Percentiles rank a stretch among this genome's conserved stretches.
These are phyloP conservation scores for Leucoagaricus sp. DNA, from an alignment of 1,284 basidiomycete genomes.

Conservation along the genomic window DNA sequence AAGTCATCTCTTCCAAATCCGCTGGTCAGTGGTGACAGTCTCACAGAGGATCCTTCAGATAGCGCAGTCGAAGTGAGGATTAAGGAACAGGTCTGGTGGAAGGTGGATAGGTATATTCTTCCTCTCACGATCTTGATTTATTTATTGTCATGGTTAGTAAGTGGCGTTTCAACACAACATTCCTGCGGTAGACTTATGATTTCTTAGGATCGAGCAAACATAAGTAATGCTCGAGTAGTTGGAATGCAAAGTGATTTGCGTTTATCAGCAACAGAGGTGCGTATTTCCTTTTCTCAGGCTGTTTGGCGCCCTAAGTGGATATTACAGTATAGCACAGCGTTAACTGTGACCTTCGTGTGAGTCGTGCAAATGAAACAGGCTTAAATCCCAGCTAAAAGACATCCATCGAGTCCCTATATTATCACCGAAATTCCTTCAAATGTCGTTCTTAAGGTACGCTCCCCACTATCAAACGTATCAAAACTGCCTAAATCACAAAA, in stretches of 20 bases:
- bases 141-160: constrained; percentile 11
- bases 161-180: background rate
- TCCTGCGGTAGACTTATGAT: background rate
- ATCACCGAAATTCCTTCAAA: constrained; percentile 57
- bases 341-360: constrained; percentile 47
- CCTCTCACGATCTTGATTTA: constrained; percentile 16
- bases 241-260: constrained; percentile 50
- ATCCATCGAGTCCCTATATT: constrained; percentile 46
- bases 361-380: background rate
- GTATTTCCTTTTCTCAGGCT: background rate
- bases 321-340: constrained; percentile 41
- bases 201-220: constrained; percentile 42
- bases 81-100: constrained; percentile 33
- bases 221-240: constrained; percentile 56
- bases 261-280: constrained; percentile 39
- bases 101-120: constrained; percentile 18
- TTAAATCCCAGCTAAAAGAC: background rate
- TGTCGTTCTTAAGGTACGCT: constrained; percentile 46
- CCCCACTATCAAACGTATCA: background rate
- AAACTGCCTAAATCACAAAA: background rate
- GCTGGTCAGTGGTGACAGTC: no score
- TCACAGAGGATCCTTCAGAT: no score
- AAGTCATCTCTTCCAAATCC: no score
- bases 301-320: background rate
- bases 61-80: background rate